These are phyloP conservation scores for Annulohypoxylon truncatum DNA, from an alignment of 2,329 filamentous ascomycete species.

Conservation along the genomic window DNA sequence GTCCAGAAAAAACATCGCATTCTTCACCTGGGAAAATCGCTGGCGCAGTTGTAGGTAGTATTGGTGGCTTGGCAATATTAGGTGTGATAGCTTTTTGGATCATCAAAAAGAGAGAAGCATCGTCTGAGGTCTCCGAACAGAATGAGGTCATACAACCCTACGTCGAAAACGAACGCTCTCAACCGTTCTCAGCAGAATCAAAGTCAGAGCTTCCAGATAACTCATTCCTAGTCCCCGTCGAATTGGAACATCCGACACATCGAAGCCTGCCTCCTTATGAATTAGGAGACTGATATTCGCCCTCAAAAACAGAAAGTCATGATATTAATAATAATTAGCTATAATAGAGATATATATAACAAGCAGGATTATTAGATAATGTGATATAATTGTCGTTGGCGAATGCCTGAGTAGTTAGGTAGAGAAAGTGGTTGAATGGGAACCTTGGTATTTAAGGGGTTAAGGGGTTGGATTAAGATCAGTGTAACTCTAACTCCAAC, in stretches of 20 bases:
- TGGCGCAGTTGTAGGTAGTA: background rate
- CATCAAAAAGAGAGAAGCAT: background rate
- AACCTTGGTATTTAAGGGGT: no score
- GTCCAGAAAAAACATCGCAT: background rate
- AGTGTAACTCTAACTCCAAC: no score
- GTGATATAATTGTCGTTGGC: no score
- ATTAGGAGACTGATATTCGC: background rate
- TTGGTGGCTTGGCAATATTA: background rate
- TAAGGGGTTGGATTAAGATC: no score
- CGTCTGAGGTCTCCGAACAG: background rate
- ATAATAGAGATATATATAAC: no score
- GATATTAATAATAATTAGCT: background rate
- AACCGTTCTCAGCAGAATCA: background rate
- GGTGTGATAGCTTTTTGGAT: background rate
- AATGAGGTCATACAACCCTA: background rate
- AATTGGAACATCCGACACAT: background rate
- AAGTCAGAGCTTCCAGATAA: background rate
- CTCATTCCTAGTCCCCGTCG: background rate
- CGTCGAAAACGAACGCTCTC: background rate
- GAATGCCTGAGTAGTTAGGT: no score
- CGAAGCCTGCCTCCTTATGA: background rate
- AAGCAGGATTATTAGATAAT: no score
- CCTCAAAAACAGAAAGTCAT: background rate
- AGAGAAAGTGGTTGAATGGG: no score
- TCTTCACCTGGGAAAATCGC: background rate